Evolutionary conservation across 2,329 filamentous ascomycete species (phyloP), one percentile per base, ranked within the genome.

Genomic region (Ascocoryne sarcoides): DNA sequence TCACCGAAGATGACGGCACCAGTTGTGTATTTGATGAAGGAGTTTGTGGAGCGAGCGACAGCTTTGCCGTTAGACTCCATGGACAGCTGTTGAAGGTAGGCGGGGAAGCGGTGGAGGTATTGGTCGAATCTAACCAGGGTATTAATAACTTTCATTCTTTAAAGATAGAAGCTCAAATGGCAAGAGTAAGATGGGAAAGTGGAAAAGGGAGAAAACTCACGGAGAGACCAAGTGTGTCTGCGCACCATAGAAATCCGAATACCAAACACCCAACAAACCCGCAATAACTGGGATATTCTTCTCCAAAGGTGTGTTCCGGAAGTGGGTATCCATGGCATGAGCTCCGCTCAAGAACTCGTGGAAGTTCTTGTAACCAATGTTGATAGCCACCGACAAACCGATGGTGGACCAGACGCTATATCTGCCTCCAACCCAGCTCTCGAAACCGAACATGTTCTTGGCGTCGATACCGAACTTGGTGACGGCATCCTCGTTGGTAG

Each of bases 1-100:
- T 98, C 92, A 60, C 92, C 92, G 62, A 98, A 98, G 49, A 98
- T 72, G 61, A 98, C 90, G 40, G 92, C 79, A 36, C 92, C 90
- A 28, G 92, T 98, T 43, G 89, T 95, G 73, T 98, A 98, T 70
- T 95, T 95, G 60, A 94, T 89, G 46, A 93, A 82, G 50, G 82
- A 77, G 28, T 88, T 82, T 43, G 78, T 82, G 58, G 92, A 86
- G n/a, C 76, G 79, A 47, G 90, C 94, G 60, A 96, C 88, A 46
- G 84, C 86, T 75, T 98, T 98, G 62, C 92, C 92, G 66, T 98
- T 98, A 47, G 90, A 96, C 73, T 98, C 92, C 92, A 98, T 98
- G 46, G 90, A 96, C 45, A 98, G 75, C 69, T 98, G 92, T 70
- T 98, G 92, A 40, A 98, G 84, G 71, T 98, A 98, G 55, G 92